Evolutionary conservation across 495 filamentous ascomycete species (phyloP), one percentile per base, ranked within the genome.

Genomic region (Neohortaea acidophila): DNA sequence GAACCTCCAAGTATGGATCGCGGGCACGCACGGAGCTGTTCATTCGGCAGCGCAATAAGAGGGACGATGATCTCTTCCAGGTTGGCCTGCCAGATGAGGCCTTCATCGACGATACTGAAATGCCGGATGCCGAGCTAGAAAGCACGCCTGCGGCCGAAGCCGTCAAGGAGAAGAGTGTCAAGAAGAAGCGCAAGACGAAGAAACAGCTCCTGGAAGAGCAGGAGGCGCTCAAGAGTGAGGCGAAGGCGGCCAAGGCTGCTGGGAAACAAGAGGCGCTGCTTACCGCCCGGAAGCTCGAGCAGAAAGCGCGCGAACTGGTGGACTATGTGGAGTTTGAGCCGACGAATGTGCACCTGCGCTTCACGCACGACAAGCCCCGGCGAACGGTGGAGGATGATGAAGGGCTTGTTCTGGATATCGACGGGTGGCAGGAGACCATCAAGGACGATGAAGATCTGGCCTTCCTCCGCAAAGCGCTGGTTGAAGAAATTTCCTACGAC

Each of bases 361-460:
- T 77, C 8, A 79, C 78, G 15, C 64, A 66, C 18, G 65, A 70
- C 35, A 62, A 64, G 40, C 74, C 74, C 20, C 61, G 69, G 37
- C 67, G 76, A 2, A 79, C 75, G 0, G 73, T 84, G 3, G 68
- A 77, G 29, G 81, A 84, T 51, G 74, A 83, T 54, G 60, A 67
- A 17, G 56, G 57, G 27, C 62, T 81, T 21, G 59, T 82, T 1
- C 57, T 92, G 35, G 77, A 84, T 49, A 58, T 79, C 26, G 77
- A 82, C 54, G 87, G 92, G 33, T 76, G 77, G 65, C 81, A 92
- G 39, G 65, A 79, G 43, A 37, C 79, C 19, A 57, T 79, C 43
- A 92, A 81, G 51, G 81, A 94, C 41, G 73, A 79, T 8, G 87
- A 85, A 63, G 85, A 81, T 48, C 63, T 82, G 33, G 64, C 60